phyloP scores from a whole-genome alignment of 1,284 basidiomycete genomes.

The Mrakiaceae sp. region DNA sequence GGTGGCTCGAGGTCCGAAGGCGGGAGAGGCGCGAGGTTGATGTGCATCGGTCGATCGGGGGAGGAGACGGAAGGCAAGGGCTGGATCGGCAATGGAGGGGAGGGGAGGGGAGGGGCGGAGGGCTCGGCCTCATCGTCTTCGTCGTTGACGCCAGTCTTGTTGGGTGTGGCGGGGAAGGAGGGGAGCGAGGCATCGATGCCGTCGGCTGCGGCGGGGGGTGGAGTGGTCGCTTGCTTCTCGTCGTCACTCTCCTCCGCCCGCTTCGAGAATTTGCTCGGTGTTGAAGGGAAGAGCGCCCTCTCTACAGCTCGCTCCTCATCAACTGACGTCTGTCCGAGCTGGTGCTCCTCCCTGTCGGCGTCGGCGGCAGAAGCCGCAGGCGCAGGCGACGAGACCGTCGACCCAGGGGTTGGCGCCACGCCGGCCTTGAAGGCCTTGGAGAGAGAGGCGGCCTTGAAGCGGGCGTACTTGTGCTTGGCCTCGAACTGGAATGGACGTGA shows the following conservation, averaged over 20 bases:
- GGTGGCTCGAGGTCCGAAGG: constrained; percentile 26
- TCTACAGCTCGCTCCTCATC: constrained; percentile 21
- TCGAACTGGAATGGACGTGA: constrained; percentile 27
- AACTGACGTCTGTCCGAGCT: constrained; percentile 11
- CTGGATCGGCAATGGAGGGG: not conserved
- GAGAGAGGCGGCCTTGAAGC: constrained; percentile 37
- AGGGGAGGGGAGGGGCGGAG: not conserved
- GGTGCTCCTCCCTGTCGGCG: not conserved
- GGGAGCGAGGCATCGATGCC: not conserved
- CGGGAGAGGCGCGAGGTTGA: constrained; percentile 12
- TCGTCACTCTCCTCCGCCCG: constrained; percentile 4
- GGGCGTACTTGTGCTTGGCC: constrained; percentile 35
- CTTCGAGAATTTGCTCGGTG: not conserved
- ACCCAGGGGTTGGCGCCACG: constrained; percentile 29
- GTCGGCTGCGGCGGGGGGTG: too few relatives aligned
- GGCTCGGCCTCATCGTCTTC: not conserved
- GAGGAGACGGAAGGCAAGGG: constrained; percentile 2
- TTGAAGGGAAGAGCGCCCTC: constrained; percentile 2
- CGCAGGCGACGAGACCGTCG: constrained; percentile 24
- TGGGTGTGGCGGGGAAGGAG: constrained; percentile 8
- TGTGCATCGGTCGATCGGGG: not conserved
- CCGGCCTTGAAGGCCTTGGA: constrained; percentile 35
- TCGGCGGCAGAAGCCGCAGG: constrained; percentile 16
- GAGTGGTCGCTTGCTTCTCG: not conserved
- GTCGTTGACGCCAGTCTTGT: not conserved